Evolutionary conservation across 305 asterid genomes (phyloP).

Genomic region (Coffea humblotiana): DNA sequence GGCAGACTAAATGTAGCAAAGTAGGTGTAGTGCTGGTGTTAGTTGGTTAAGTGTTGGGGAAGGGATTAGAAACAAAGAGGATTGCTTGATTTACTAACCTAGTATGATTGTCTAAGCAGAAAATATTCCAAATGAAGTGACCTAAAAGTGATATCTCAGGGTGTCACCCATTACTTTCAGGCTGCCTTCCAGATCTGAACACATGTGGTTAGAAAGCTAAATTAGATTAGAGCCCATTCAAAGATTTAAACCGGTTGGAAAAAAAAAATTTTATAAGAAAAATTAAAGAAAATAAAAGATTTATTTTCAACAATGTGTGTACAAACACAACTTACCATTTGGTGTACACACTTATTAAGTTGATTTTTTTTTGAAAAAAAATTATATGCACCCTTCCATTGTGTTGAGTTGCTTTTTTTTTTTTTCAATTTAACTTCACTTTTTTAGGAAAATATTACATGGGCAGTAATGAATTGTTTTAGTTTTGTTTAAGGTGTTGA

Average conservation of each 20-base stretch:
- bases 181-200: not conserved
- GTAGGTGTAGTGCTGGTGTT: constrained; percentile 65
- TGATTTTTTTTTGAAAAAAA: no score
- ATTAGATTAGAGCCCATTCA: not conserved
- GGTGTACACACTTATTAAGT: no score
- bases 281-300: no score
- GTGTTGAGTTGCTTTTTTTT: no score
- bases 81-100: constrained; percentile 48
- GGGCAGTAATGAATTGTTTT: no score
- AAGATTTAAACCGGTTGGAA: not conserved
- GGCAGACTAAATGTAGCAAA: constrained; percentile 23
- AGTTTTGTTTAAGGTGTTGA: no score
- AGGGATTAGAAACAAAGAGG: constrained; percentile 32
- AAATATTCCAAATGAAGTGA: not conserved
- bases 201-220: not conserved
- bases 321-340: no score
- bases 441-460: no score
- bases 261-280: no score
- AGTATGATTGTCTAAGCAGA: constrained; percentile 28
- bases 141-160: not conserved
- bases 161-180: not conserved
- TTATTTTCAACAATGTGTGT: no score
- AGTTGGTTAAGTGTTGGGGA: constrained; percentile 47
- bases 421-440: no score
- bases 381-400: no score